These are phyloP conservation scores for Solanum chaucha DNA, from an alignment of 257 asterid genomes.

Conservation along the genomic window DNA sequence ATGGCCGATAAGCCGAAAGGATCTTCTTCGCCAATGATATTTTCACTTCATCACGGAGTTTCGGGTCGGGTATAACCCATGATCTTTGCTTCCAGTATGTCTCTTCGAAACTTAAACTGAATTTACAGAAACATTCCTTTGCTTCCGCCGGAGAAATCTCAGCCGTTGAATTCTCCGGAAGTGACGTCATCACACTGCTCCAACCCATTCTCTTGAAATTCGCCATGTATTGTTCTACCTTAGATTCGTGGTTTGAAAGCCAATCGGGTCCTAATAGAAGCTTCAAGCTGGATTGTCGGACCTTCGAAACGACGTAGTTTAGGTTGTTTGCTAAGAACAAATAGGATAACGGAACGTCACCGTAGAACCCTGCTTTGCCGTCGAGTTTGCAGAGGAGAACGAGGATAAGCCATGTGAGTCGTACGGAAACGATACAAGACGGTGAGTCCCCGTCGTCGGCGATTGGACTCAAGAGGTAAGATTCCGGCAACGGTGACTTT, in stretches of 20 bases:
- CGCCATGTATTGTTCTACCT: slow-evolving; percentile 37
- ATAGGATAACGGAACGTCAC: slow-evolving; percentile 64
- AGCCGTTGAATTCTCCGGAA: slow-evolving; percentile 41
- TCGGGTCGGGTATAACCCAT: slow-evolving; percentile 74
- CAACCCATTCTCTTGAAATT: slow-evolving; percentile 56
- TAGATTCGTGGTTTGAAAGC: slow-evolving; percentile 39
- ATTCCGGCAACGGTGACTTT: slow-evolving; percentile 48
- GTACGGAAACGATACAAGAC: slow-evolving; percentile 29
- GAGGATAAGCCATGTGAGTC: slow-evolving; percentile 75
- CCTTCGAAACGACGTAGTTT: slow-evolving; percentile 69
- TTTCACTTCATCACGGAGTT: slow-evolving; percentile 34
- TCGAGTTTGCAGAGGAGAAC: slow-evolving; percentile 85
- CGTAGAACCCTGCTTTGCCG: slow-evolving; percentile 52
- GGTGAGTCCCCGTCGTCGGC: slow-evolving; percentile 14
- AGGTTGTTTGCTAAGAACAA: slow-evolving; percentile 71
- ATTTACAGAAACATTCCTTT: slow-evolving; percentile 25
- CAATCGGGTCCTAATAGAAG: slow-evolving; percentile 59
- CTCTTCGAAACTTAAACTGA: slow-evolving; percentile 40
- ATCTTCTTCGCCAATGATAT: slow-evolving; percentile 27
- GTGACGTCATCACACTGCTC: slow-evolving; percentile 30
- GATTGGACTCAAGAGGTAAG: slow-evolving; percentile 41
- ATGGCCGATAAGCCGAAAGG: slow-evolving; percentile 27
- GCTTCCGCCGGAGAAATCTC: slow-evolving; percentile 23
- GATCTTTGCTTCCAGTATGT: slow-evolving; percentile 32
- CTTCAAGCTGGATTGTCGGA: slow-evolving; percentile 46